Base-by-base conservation (phyloP, 352 stramenopile species). In the Pythium aphanidermatum region DNA sequence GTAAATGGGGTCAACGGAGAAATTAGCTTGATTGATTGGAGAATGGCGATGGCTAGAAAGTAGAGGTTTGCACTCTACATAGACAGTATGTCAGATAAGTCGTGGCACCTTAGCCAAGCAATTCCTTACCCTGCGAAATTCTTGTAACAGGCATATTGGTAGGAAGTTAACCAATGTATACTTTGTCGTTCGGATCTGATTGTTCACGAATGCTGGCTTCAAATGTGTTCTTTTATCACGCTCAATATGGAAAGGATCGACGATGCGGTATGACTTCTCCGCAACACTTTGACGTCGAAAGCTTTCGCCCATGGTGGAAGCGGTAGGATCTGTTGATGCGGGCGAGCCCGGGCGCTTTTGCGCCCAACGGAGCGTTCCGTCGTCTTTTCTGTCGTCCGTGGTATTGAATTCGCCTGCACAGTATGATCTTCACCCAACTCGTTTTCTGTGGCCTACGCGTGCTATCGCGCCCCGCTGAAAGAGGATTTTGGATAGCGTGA, bases 41-140 rank as follows among this genome's bases (percentile, higher is more conserved):
- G 70, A 24, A 91, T 65, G 4, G 86, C 86, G 34, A 98, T 94
- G 50, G 87, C 70, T 11, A 97, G 58, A 63, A 98, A 98, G 64
- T 98, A 98, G 50, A 97, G 60, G 55, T 98, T 98, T 3, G 86
- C 89, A 45, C 93, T 87, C 62, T 90, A 51, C 26, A 54, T n/a
- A n/a, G n/a, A n/a, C n/a, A n/a, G n/a, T n/a, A n/a, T n/a, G n/a
- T n/a, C n/a, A n/a, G n/a, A n/a, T n/a, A n/a, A n/a, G n/a, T n/a
- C n/a, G n/a, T n/a, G n/a, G n/a, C n/a, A n/a, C n/a, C 61, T 73
- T 32, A 29, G 78, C 78, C 23, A 95, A 49, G 13, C 11, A 35
- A 14, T 27, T 5, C 34, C 57, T 26, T 57, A 86, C 73, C 60
- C 74, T 61, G 39, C 68, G 74, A 92, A 99, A 67, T 68, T 97